Conservation (phyloP, 2,329 filamentous ascomycete species). For the Fusarium austroafricanum region DNA sequence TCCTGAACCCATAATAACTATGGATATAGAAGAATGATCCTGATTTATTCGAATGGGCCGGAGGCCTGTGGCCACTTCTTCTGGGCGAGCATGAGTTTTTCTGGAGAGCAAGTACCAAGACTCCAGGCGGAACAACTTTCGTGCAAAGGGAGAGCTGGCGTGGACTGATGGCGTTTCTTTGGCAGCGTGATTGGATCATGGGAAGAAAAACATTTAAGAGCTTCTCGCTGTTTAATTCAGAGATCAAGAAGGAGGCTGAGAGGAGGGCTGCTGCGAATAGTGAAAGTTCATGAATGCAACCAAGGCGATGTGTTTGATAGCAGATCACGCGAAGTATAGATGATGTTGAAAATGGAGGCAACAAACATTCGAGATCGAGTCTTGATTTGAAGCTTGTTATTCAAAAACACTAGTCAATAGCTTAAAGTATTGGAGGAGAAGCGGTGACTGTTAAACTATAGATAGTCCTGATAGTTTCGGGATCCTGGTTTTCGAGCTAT, state of each 20-base stretch:
- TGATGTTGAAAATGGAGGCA: too few species aligned
- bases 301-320: too few species aligned
- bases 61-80: slow-evolving; percentile 4
- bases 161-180: slow-evolving; percentile 8
- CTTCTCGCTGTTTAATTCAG: slow-evolving; percentile 1
- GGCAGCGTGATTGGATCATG: not conserved
- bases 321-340: too few species aligned
- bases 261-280: not conserved
- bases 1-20: accelerated
- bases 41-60: slow-evolving; percentile 6
- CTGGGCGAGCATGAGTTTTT: slow-evolving; percentile 12
- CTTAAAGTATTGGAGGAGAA: not conserved
- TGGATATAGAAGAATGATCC: not conserved
- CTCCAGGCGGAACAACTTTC: not conserved
- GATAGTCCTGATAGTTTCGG: not conserved
- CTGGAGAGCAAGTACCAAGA: slow-evolving; percentile 17
- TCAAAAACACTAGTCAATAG: too few species aligned
- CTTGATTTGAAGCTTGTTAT: too few species aligned
- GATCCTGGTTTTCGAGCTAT: not conserved
- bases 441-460: not conserved
- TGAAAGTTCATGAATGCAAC: not conserved
- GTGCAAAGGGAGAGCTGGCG: slow-evolving; percentile 8
- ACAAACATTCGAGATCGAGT: too few species aligned
- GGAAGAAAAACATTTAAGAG: not conserved
- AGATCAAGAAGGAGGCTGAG: slow-evolving; percentile 18